These are phyloP conservation scores for Irpex sp. DNA, from an alignment of 1,284 basidiomycete species.

Conservation along the genomic window DNA sequence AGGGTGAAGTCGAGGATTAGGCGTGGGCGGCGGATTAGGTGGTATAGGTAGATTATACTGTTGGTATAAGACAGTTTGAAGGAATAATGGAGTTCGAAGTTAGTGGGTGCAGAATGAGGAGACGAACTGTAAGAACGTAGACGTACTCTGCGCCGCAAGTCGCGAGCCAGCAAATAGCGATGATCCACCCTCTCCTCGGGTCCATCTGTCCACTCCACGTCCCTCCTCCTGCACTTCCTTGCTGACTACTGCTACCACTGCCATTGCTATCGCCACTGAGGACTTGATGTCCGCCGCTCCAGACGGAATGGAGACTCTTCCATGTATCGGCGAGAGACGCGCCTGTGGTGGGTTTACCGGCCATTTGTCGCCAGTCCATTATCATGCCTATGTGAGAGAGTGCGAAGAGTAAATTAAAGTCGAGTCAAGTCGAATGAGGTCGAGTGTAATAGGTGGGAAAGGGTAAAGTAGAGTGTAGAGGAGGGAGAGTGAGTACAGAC, in stretches of 20 bases:
- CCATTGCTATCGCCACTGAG: too few relatives aligned
- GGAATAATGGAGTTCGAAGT: constrained; percentile 1
- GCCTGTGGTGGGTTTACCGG: constrained; percentile 69
- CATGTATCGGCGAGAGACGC: constrained; percentile 64
- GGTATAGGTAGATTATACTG: constrained; percentile 87
- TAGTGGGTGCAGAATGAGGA: not conserved
- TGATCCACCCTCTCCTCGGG: constrained; percentile 80
- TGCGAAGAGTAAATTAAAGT: not conserved
- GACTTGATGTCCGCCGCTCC: constrained; percentile 74
- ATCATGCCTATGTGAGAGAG: constrained; percentile 62
- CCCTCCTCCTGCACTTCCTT: constrained; percentile 46
- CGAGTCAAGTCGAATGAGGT: too few relatives aligned
- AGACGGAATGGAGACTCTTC: constrained; percentile 47
- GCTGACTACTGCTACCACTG: too few relatives aligned
- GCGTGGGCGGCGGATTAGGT: constrained; percentile 85
- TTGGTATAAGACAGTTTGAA: not conserved
- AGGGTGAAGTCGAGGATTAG: constrained; percentile 93
- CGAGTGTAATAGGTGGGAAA: too few relatives aligned
- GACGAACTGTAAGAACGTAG: constrained; percentile 8
- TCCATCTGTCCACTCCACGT: constrained; percentile 64
- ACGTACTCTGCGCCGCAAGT: constrained; percentile 81
- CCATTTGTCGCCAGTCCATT: constrained; percentile 97
- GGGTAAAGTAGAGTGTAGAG: too few relatives aligned
- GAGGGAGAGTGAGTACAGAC: too few relatives aligned
- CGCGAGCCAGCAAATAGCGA: constrained; percentile 79